A percentile compares a stretch with the other conserved stretches of the same genome.
phyloP scores from a whole-genome alignment of 1,284 basidiomycete genomes.

The Marasmius sp. region DNA sequence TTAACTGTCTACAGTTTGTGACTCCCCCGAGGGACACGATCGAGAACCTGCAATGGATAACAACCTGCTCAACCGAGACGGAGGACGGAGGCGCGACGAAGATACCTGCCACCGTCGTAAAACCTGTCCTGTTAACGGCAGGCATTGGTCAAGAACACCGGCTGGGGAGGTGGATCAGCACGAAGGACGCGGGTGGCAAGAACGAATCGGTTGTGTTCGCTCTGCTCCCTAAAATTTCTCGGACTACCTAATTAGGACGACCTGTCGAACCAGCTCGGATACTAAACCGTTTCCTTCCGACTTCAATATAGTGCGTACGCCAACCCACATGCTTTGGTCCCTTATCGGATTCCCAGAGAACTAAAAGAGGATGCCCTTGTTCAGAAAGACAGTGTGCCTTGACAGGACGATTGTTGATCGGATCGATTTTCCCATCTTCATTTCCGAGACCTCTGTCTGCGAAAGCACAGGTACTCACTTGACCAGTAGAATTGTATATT shows the following conservation, averaged over 20 bases:
- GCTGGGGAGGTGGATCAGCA: slow-evolving; percentile 83
- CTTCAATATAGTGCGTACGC: too few species aligned
- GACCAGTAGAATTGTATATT: too few species aligned
- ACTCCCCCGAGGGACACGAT: slow-evolving; percentile 55
- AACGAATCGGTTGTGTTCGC: slow-evolving; percentile 75
- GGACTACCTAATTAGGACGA: neutral
- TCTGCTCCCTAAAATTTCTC: slow-evolving; percentile 30
- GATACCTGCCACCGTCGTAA: slow-evolving; percentile 21
- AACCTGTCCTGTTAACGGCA: slow-evolving; percentile 68
- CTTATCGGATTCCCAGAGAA: too few species aligned
- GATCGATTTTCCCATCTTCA: too few species aligned
- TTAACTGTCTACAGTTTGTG: slow-evolving; percentile 89
- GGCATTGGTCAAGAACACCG: slow-evolving; percentile 87
- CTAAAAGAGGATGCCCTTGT: too few species aligned
- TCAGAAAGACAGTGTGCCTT: too few species aligned
- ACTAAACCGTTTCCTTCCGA: too few species aligned
- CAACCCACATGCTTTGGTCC: too few species aligned
- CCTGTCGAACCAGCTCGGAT: neutral
- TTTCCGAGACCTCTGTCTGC: too few species aligned
- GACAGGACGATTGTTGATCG: too few species aligned
- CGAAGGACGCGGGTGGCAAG: slow-evolving; percentile 63
- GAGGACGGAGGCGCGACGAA: slow-evolving; percentile 15
- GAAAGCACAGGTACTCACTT: too few species aligned
- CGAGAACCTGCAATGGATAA: slow-evolving; percentile 43
- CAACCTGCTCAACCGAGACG: slow-evolving; percentile 3